Evolutionary conservation across 2,329 filamentous ascomycete species (phyloP).

Genomic region (Pyrenophora teres): DNA sequence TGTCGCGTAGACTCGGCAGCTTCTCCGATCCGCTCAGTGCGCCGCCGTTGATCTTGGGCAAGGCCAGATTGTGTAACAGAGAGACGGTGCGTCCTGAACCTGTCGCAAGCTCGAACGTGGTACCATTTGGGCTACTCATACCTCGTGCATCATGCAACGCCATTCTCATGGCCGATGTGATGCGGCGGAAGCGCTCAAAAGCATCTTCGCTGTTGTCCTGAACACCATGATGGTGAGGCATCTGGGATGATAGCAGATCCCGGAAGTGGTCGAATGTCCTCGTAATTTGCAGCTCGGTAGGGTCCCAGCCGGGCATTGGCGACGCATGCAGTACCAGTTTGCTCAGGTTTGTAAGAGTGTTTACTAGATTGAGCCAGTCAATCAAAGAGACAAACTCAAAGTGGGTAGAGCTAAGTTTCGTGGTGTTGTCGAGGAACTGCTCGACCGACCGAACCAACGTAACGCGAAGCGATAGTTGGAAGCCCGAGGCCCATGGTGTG

Average conservation of each 20-base stretch:
- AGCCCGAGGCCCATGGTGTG: conserved; percentile 40
- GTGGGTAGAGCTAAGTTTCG: conserved; percentile 31
- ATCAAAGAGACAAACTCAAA: conserved; percentile 39
- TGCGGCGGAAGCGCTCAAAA: conserved; percentile 43
- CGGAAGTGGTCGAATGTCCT: conserved; percentile 42
- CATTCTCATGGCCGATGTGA: conserved; percentile 39
- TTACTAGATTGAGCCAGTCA: conserved; percentile 42
- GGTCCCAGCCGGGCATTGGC: conserved; percentile 42
- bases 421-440: conserved; percentile 41
- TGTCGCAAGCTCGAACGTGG: conserved; percentile 43
- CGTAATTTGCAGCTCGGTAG: conserved; percentile 37
- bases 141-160: conserved; percentile 27
- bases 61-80: conserved; percentile 39
- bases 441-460: conserved; percentile 39
- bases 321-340: conserved; percentile 37
- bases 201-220: conserved; percentile 34
- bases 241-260: conserved; percentile 37
- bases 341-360: conserved; percentile 35
- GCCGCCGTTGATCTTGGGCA: conserved; percentile 35
- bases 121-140: conserved; percentile 36
- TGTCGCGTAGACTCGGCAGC: conserved; percentile 36
- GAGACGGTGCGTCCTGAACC: conserved; percentile 42
- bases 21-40: conserved; percentile 29
- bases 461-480: conserved; percentile 43
- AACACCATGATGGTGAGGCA: conserved; percentile 35